Evolutionary conservation across 2,329 filamentous ascomycete species (phyloP), one percentile per base, ranked within the genome.

Genomic region (Aspergillus phoenicis): DNA sequence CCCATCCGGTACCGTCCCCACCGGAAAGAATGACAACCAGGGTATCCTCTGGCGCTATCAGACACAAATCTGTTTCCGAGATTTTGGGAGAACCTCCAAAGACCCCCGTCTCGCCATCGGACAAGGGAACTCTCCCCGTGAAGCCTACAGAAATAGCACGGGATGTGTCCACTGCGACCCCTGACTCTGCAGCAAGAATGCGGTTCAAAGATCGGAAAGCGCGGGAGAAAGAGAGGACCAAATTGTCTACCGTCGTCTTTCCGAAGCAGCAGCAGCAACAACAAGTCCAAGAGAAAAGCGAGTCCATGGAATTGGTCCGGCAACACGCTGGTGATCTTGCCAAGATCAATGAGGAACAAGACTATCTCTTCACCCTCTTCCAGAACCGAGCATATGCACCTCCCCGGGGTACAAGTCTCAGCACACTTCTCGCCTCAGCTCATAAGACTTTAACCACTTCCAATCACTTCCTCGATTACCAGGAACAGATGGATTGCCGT

Each of bases 391-490:
- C 83, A 4, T 82, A 83, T 38, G 82, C 83, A 56, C 84, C 83
- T 47, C 83, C 83, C 49, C 77, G 83, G 61, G 80, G 82, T 45
- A 76, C 76, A 17, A 79, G 82, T 24, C 77, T 89, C n/a, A 80
- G 91, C 59, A 89, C 91, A 45, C 83, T 98, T 0, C 81, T 98
- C 3, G 85, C 89, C 58, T 89, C 91, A 48, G 91, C 93, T 4
- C 90, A 93, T 71, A 99, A 99, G 75, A 96, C 93, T 0, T 81
- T 98, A 10, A 93, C 90, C 1, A 98, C 94, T 0, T 83, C 89
- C 1, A 93, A 97, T 71, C 89, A 93, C 54, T 88, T 92, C 60
- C 85, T 96, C 1, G 89, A 92, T 47, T 87, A 96, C 43, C 87
- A 92, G 52, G 93, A 98, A 69, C 88, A 90, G 60, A 92, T 96